Evolutionary conservation across 2,329 filamentous ascomycete species (phyloP).

Genomic region (Phialocephala sp.): DNA sequence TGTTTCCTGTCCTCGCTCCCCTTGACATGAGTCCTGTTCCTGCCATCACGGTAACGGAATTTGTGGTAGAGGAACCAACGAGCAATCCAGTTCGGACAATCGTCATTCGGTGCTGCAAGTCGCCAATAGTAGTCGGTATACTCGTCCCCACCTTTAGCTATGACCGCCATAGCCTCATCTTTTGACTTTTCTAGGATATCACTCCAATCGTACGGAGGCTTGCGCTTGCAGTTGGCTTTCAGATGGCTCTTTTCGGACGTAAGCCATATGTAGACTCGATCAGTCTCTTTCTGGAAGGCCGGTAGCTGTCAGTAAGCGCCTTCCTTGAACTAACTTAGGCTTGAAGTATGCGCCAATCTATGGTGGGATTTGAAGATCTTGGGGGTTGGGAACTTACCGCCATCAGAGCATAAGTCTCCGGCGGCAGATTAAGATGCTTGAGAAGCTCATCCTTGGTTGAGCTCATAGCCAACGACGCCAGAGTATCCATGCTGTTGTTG

Average conservation of each 20-base stretch:
- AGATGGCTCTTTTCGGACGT: constrained; percentile 39
- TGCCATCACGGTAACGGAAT: constrained; percentile 43
- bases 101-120: constrained; percentile 30
- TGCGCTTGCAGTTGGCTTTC: constrained; percentile 40
- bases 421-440: constrained; percentile 37
- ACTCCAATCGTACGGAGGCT: constrained; percentile 43
- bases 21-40: constrained; percentile 37
- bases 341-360: constrained; percentile 5
- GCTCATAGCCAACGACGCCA: constrained; percentile 40
- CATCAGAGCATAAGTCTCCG: constrained; percentile 40
- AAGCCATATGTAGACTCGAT: constrained; percentile 40
- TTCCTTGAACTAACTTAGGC: constrained; percentile 14
- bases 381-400: constrained; percentile 35
- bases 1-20: constrained; percentile 9
- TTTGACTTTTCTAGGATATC: constrained; percentile 42
- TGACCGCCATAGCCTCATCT: constrained; percentile 39
- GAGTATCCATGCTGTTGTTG: constrained; percentile 28
- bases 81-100: constrained; percentile 43
- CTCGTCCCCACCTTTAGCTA: constrained; percentile 33
- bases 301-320: constrained; percentile 32
- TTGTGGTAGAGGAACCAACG: constrained; percentile 45
- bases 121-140: constrained; percentile 41
- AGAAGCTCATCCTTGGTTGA: constrained; percentile 42
- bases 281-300: constrained; percentile 41
- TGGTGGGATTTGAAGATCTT: constrained; percentile 3